Evolutionary conservation across 2,329 filamentous ascomycete genomes (phyloP).

Genomic region (Aspergillus nomiae): DNA sequence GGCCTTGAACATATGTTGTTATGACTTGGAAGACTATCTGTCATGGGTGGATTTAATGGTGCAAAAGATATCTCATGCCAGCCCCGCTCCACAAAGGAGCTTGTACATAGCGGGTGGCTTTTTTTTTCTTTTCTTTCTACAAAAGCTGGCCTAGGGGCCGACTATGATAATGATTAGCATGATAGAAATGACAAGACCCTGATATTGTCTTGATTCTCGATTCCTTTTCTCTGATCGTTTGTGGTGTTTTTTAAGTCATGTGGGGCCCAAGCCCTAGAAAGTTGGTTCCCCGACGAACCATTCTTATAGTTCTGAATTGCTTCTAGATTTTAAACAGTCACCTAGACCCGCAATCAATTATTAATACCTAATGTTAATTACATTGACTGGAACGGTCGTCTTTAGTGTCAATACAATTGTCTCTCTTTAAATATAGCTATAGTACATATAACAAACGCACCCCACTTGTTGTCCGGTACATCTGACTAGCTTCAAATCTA

Average conservation of each 20-base stretch:
- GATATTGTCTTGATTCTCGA: neutral
- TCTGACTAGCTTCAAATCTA: too few species aligned
- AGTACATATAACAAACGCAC: too few species aligned
- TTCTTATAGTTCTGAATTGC: neutral
- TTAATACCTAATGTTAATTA: neutral
- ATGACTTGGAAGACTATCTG: conserved; percentile 16
- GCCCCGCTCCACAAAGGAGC: conserved; percentile 9
- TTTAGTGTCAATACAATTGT: neutral
- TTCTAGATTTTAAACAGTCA: neutral
- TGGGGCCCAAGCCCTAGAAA: conserved; percentile 3
- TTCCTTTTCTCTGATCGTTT: neutral
- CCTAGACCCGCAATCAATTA: neutral
- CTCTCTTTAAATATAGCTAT: neutral
- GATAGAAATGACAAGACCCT: conserved; percentile 21
- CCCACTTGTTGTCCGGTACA: too few species aligned
- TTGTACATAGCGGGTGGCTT: conserved; percentile 22
- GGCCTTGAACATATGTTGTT: conserved; percentile 18
- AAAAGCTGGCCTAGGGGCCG: conserved; percentile 5
- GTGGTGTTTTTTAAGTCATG: neutral
- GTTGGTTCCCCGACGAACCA: neutral
- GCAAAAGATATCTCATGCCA: conserved; percentile 15
- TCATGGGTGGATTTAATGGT: conserved; percentile 4
- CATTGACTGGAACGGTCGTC: neutral
- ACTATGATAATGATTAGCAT: conserved; percentile 24
- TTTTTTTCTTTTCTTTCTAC: neutral